Evolutionary conservation across 1,284 basidiomycete species (phyloP).

Genomic region (Papiliotrema nemorosa): DNA sequence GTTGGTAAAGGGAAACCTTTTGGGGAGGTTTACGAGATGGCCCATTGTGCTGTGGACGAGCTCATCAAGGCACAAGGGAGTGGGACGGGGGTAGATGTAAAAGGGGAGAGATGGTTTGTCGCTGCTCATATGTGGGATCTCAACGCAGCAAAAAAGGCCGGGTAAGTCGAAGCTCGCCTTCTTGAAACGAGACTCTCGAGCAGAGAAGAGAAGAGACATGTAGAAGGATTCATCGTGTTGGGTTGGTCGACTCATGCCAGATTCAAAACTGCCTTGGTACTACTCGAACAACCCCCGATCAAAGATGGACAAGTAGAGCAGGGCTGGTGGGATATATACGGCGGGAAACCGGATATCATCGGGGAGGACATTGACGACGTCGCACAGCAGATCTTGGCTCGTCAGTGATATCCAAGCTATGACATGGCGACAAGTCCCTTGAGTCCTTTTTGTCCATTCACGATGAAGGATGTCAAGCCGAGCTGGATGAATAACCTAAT

Average conservation of each 20-base stretch:
- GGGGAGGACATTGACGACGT: conserved; percentile 17
- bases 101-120: conserved; percentile 25
- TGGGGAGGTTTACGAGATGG: conserved; percentile 19
- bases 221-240: not conserved
- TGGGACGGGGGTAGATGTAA: too few species aligned
- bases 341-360: conserved; percentile 23
- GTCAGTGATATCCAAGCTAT: not conserved
- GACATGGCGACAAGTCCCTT: too few species aligned
- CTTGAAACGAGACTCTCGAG: too few species aligned
- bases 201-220: too few species aligned
- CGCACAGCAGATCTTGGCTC: conserved; percentile 7
- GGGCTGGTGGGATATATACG: conserved; percentile 18
- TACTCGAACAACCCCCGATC: conserved; percentile 15
- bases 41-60: conserved; percentile 8
- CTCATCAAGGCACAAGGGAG: conserved; percentile 5
- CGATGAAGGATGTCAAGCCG: too few species aligned
- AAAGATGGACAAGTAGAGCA: conserved; percentile 5
- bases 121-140: conserved; percentile 29
- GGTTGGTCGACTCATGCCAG: conserved; percentile 5
- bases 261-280: conserved; percentile 23
- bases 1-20: conserved; percentile 22
- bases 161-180: conserved; percentile 21
- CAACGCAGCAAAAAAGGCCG: conserved; percentile 21
- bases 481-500: too few species aligned
- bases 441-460: too few species aligned